A percentile compares a stretch with the other conserved stretches of the same genome.
Conservation (phyloP, 2,329 filamentous ascomycete species). For the Esteya vermicola region DNA sequence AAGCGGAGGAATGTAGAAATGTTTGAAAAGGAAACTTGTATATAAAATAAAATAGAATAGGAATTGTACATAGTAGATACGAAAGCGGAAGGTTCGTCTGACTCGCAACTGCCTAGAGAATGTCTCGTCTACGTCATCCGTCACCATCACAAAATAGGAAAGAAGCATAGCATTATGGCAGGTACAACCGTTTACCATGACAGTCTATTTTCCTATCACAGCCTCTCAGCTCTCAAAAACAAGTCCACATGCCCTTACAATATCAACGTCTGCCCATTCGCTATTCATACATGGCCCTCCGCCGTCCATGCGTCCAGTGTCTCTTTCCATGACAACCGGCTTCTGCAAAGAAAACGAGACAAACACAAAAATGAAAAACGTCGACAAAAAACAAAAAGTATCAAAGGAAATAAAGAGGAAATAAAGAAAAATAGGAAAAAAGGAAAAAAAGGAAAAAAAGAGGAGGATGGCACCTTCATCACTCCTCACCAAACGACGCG, state of each 20-base stretch:
- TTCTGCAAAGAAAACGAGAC: background rate
- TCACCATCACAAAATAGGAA: too few relatives aligned
- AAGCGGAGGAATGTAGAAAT: background rate
- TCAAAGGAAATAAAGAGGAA: background rate
- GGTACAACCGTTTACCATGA: too few relatives aligned
- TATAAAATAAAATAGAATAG: too few relatives aligned
- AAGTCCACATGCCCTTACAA: background rate
- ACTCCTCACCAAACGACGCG: conserved; percentile 26
- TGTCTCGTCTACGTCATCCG: background rate
- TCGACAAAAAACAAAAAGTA: background rate
- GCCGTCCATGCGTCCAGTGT: too few relatives aligned
- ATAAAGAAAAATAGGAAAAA: background rate
- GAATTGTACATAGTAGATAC: too few relatives aligned
- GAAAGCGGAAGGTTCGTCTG: background rate
- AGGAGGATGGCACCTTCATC: too few relatives aligned
- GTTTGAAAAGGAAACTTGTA: background rate
- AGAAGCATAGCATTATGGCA: too few relatives aligned
- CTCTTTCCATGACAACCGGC: background rate
- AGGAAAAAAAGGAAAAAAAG: background rate
- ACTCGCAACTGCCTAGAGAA: background rate
- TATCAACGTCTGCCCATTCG: background rate
- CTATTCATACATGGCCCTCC: background rate
- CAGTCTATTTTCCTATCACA: background rate
- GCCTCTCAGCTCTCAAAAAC: background rate
- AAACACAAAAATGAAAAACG: background rate